Conservation (phyloP, 371 early-diverging fungal genomes). For the Mucor sp. region DNA sequence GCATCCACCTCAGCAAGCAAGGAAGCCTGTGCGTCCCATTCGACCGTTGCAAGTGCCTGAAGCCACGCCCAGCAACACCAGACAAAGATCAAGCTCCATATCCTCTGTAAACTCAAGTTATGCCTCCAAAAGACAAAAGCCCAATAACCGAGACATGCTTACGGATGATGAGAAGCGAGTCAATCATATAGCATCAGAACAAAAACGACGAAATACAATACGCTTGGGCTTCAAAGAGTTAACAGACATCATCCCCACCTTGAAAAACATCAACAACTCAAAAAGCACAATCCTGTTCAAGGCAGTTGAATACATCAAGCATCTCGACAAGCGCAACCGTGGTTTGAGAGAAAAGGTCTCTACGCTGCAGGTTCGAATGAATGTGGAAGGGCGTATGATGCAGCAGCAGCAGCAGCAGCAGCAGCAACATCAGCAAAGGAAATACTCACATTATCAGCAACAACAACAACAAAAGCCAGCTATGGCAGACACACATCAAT, state of each 20-base stretch:
- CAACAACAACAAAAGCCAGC: neutral
- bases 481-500: neutral
- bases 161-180: conserved; percentile 86
- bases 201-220: conserved; percentile 88
- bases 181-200: conserved; percentile 91
- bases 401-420: conserved; percentile 13
- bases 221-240: conserved; percentile 82
- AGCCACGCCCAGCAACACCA: neutral
- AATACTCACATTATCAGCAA: neutral
- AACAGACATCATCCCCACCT: conserved; percentile 79
- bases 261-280: conserved; percentile 61
- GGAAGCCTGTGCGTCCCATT: neutral
- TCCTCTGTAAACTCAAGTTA: neutral
- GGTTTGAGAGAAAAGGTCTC: conserved; percentile 51
- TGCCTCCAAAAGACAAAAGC: neutral
- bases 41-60: neutral
- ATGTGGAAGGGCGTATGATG: conserved; percentile 28
- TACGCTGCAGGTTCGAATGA: conserved; percentile 50
- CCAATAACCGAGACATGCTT: conserved; percentile 38
- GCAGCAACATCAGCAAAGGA: neutral
- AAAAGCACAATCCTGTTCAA: conserved; percentile 61
- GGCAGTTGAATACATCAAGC: conserved; percentile 56
- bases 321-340: conserved; percentile 53
- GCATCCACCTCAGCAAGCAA: neutral
- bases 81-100: neutral